Conservation (phyloP, 1,284 basidiomycete genomes). For the Irpex rosettiformis region DNA sequence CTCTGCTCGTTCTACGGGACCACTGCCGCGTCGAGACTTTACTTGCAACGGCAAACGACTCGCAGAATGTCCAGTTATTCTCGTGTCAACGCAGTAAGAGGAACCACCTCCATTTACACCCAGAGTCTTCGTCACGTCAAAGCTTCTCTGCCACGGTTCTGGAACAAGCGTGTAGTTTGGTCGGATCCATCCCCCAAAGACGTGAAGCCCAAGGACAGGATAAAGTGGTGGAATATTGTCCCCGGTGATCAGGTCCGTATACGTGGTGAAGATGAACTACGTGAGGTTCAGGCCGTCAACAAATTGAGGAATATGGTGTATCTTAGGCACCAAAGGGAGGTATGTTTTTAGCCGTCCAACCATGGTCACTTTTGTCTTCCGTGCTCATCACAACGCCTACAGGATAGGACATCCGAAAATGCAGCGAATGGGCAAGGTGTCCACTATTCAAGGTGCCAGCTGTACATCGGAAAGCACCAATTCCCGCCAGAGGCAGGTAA, state of each 20-base stretch:
- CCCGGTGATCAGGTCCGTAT: constrained; percentile 78
- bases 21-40: not conserved
- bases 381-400: not conserved
- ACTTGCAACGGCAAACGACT: not conserved
- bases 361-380: not conserved
- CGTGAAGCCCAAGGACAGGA: constrained; percentile 60
- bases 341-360: not conserved
- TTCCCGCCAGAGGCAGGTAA: constrained; percentile 46
- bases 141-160: constrained; percentile 44
- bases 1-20: not conserved
- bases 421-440: constrained; percentile 41
- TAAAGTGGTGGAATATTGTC: constrained; percentile 83
- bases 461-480: constrained; percentile 65
- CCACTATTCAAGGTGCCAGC: constrained; percentile 75
- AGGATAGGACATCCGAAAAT: constrained; percentile 13
- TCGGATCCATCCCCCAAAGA: constrained; percentile 41
- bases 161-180: constrained; percentile 29
- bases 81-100: not conserved
- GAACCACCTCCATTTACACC: constrained; percentile 37
- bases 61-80: not conserved
- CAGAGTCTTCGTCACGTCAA: constrained; percentile 63
- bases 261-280: constrained; percentile 52
- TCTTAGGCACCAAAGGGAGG: constrained; percentile 41
- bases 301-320: constrained; percentile 68
- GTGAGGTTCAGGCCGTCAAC: constrained; percentile 72